Evolutionary conservation across 176 grass and related monocot species (phyloP).

Genomic region (Pharus latifolius): DNA sequence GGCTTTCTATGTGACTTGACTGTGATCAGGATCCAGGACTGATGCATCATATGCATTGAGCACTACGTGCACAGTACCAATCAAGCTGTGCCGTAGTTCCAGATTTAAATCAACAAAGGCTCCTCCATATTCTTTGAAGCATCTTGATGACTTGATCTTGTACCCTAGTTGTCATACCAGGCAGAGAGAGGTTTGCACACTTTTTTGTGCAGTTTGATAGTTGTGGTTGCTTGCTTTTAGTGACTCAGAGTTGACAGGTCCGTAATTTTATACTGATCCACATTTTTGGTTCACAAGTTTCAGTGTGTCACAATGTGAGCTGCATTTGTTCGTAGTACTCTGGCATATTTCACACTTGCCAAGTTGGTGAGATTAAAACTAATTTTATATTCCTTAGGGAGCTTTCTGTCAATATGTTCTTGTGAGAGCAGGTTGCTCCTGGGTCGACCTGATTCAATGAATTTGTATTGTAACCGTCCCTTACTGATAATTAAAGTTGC

Average conservation of each 20-base stretch:
- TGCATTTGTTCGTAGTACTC: neutral
- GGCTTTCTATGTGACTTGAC: conserved; percentile 27
- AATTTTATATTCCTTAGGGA: neutral
- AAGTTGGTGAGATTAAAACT: neutral
- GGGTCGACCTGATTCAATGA: conserved; percentile 7
- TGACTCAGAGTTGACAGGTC: neutral
- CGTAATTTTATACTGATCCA: neutral
- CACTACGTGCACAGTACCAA: neutral
- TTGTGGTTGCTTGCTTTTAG: neutral
- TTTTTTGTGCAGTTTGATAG: neutral
- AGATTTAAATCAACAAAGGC: neutral
- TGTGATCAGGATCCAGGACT: neutral
- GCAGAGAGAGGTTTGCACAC: neutral
- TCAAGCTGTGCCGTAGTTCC: neutral
- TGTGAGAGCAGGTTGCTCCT: neutral
- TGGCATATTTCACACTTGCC: neutral
- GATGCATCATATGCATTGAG: neutral
- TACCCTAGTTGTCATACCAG: neutral
- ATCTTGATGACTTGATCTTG: neutral
- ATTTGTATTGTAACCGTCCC: neutral
- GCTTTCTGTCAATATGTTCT: conserved; percentile 11
- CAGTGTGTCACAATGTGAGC: neutral
- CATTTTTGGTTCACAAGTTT: neutral
- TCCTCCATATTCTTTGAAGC: neutral
- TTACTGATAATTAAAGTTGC: neutral